These are phyloP conservation scores for Sarcodon sp. DNA, from an alignment of 768 basidiomycete genomes.

Conservation along the genomic window DNA sequence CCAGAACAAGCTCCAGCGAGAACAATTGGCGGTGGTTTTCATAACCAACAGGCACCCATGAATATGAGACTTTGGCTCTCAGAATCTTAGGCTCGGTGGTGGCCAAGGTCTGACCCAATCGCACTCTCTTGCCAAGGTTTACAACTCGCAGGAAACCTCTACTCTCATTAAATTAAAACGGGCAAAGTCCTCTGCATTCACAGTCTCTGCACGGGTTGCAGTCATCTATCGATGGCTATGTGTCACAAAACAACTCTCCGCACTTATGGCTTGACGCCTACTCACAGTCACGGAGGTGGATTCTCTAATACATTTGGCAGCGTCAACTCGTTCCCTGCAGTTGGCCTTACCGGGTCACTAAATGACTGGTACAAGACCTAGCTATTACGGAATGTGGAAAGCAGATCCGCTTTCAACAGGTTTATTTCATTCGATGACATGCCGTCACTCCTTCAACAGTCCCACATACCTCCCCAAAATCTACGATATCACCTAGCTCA, in stretches of 20 bases:
- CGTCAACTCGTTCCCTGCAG: slow-evolving; percentile 36
- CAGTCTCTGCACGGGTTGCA: slow-evolving; percentile 54
- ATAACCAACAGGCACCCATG: slow-evolving; percentile 45
- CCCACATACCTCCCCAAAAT: slow-evolving; percentile 4
- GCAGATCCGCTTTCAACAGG: not conserved
- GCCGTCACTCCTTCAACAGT: not conserved
- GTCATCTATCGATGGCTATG: slow-evolving; percentile 69
- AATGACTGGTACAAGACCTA: slow-evolving; percentile 64
- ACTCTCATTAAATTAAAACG: slow-evolving; percentile 41
- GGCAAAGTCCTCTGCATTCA: slow-evolving; percentile 36
- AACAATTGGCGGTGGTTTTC: slow-evolving; percentile 46
- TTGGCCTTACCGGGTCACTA: slow-evolving; percentile 35
- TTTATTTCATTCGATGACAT: slow-evolving; percentile 1
- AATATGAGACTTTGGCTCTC: slow-evolving; percentile 46
- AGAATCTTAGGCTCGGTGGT: slow-evolving; percentile 32
- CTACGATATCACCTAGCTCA: not conserved
- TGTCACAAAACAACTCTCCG: slow-evolving; percentile 58
- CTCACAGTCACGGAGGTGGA: slow-evolving; percentile 37
- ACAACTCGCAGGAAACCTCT: slow-evolving; percentile 48
- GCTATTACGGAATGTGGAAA: slow-evolving; percentile 70
- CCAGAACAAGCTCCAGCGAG: slow-evolving; percentile 95
- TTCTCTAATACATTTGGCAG: slow-evolving; percentile 45
- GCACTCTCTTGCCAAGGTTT: slow-evolving; percentile 52
- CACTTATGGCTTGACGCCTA: slow-evolving; percentile 49
- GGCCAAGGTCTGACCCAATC: slow-evolving; percentile 29